phyloP scores from a whole-genome alignment of 2,329 filamentous ascomycete species.

The Ascochyta koolunga region DNA sequence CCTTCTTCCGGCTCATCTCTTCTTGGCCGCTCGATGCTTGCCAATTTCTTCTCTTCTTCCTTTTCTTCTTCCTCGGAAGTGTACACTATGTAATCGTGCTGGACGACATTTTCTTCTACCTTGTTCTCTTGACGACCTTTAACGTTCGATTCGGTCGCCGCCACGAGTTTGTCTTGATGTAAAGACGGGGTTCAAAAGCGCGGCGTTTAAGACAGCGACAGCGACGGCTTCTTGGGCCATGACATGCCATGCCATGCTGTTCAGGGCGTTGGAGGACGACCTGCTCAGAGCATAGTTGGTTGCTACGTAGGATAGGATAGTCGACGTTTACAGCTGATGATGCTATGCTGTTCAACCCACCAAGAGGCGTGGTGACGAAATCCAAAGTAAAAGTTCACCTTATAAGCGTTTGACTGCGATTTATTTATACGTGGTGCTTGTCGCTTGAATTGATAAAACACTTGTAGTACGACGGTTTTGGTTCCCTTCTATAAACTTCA shows the following conservation, averaged over 20 bases:
- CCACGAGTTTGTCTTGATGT: slow-evolving; percentile 13
- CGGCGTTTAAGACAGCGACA: slow-evolving; percentile 13
- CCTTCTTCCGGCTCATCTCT: slow-evolving; percentile 24
- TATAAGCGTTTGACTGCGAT: not conserved
- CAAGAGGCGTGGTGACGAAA: slow-evolving; percentile 18
- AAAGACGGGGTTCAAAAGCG: slow-evolving; percentile 14
- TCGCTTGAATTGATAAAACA: too few relatives aligned
- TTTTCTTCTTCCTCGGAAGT: slow-evolving; percentile 23
- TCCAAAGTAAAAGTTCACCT: slow-evolving; percentile 10
- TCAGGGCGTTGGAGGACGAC: slow-evolving; percentile 8
- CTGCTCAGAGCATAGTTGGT: slow-evolving; percentile 1
- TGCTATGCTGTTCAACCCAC: slow-evolving; percentile 6
- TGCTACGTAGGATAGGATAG: slow-evolving; percentile 21
- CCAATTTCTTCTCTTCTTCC: slow-evolving; percentile 28
- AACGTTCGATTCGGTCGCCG: slow-evolving; percentile 12
- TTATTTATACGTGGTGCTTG: too few relatives aligned
- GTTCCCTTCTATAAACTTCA: too few relatives aligned
- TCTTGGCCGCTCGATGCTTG: slow-evolving; percentile 22
- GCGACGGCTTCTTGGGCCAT: slow-evolving; percentile 7
- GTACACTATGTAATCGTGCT: slow-evolving; percentile 45
- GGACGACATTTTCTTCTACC: slow-evolving; percentile 15
- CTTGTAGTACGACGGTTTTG: too few relatives aligned
- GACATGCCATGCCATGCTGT: too few relatives aligned
- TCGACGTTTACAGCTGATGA: slow-evolving; percentile 6
- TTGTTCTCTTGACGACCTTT: slow-evolving; percentile 15